These are phyloP conservation scores for Jaenimonas drosophilae DNA, from an alignment of 208 protist genomes.

Conservation along the genomic window DNA sequence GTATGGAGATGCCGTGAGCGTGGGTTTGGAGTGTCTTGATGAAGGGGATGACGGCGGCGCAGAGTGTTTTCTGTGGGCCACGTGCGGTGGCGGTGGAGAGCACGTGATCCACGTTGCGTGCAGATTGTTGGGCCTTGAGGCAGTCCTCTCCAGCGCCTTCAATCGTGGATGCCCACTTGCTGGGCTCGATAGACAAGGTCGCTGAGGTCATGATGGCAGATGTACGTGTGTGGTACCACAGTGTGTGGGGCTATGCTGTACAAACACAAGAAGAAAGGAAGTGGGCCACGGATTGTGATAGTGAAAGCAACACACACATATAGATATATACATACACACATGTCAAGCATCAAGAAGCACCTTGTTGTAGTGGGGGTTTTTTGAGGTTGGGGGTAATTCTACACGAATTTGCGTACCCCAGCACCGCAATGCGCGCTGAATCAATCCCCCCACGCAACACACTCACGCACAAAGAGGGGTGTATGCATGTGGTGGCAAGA, in stretches of 20 bases:
- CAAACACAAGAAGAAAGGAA: background rate
- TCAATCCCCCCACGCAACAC: too few relatives aligned
- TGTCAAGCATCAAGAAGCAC: too few relatives aligned
- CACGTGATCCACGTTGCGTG: slow-evolving; percentile 62
- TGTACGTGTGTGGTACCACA: background rate
- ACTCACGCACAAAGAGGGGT: too few relatives aligned
- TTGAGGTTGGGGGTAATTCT: too few relatives aligned
- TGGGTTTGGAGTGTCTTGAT: slow-evolving; percentile 36
- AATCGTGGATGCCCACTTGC: slow-evolving; percentile 56
- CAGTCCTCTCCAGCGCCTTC: slow-evolving; percentile 33
- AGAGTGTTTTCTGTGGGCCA: slow-evolving; percentile 60
- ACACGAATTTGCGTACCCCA: too few relatives aligned
- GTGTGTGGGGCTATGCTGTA: background rate
- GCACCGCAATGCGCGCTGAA: too few relatives aligned
- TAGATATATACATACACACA: too few relatives aligned
- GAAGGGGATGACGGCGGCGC: slow-evolving; percentile 30
- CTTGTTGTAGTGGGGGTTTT: too few relatives aligned
- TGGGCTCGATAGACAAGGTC: slow-evolving; percentile 37
- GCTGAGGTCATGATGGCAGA: background rate
- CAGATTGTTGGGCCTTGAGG: slow-evolving; percentile 31
- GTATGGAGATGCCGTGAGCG: slow-evolving; percentile 33
- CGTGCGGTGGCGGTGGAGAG: slow-evolving; percentile 54
- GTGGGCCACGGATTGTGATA: too few relatives aligned
- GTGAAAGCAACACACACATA: too few relatives aligned
- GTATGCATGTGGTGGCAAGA: too few relatives aligned